phyloP scores from a whole-genome alignment of 2,329 filamentous ascomycete species.

The Rosellinia necatrix region DNA sequence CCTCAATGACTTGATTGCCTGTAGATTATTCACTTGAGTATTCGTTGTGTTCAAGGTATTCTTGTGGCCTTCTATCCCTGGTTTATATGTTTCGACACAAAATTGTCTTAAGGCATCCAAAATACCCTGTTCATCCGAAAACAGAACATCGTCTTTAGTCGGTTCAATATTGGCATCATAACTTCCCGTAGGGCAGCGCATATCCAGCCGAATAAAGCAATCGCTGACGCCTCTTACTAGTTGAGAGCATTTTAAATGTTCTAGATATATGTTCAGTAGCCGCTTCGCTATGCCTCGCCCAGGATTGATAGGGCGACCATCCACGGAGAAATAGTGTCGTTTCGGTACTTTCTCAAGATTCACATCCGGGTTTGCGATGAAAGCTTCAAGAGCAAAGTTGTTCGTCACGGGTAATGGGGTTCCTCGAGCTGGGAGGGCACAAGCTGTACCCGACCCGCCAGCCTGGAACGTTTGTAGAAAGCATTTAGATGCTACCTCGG shows the following conservation, averaged over 20 bases:
- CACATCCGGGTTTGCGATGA: slow-evolving; percentile 59
- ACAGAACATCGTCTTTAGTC: slow-evolving; percentile 73
- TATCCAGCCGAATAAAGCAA: slow-evolving; percentile 67
- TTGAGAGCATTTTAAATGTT: slow-evolving; percentile 45
- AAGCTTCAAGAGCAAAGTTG: slow-evolving; percentile 57
- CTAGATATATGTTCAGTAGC: slow-evolving; percentile 58
- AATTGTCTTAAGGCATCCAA: slow-evolving; percentile 53
- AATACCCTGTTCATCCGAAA: slow-evolving; percentile 57
- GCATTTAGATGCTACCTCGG: slow-evolving; percentile 60
- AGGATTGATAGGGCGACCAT: slow-evolving; percentile 66
- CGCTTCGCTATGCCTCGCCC: slow-evolving; percentile 63
- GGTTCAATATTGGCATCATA: slow-evolving; percentile 77
- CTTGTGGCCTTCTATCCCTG: not conserved
- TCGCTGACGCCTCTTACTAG: slow-evolving; percentile 43
- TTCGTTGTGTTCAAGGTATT: not conserved
- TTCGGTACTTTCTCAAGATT: slow-evolving; percentile 50
- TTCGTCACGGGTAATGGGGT: not conserved
- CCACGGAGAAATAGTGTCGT: slow-evolving; percentile 69
- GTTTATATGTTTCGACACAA: slow-evolving; percentile 48
- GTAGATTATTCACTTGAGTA: not conserved
- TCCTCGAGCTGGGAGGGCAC: slow-evolving; percentile 12
- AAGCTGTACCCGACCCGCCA: slow-evolving; percentile 8
- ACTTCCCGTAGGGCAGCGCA: slow-evolving; percentile 62
- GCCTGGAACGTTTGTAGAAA: slow-evolving; percentile 41
- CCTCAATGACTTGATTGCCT: not conserved